Evolutionary conservation across 352 stramenopile species (phyloP), one percentile per base, ranked within the genome.

Genomic region (Phytophthora quininea): DNA sequence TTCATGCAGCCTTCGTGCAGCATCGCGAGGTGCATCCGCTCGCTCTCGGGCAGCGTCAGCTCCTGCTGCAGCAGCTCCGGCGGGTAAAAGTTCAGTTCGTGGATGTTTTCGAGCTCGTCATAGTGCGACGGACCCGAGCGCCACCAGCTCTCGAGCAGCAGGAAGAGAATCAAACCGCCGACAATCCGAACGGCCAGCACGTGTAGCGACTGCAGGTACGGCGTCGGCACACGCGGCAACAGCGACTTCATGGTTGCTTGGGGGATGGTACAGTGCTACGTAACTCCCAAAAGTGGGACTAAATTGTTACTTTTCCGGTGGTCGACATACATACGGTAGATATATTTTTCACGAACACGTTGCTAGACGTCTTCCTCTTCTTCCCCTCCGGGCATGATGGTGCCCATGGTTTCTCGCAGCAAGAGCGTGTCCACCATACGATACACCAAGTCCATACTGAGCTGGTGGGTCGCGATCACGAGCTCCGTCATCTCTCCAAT

Each of bases 401-500:
- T 54, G 9, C 69, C 64, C 69, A 76, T 76, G 7, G 64, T 57
- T 67, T 76, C 69, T 64, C 49, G 69, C 54, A 77, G 43, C 37
- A 88, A 43, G 24, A 85, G 60, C 14, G 64, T 77, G 43, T 85
- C 69, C 33, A 82, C 73, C 6, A 76, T 79, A 40, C 82, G 71
- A 4, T 71, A 54, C 60, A 90, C 69, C 29, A 87, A 74, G 6
- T 64, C 64, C 11, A 86, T 59, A 12, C 69, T 78, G 4, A 69
- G 63, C 1, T 72, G 68, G 50, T 86, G 87, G 2, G 75, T 77
- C 24, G 57, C 66, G 2, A 90, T 74, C 29, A 90, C 67, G 0
- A 84, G 58, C 46, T 88, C 77, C 2, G 77, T 84, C 33, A 90
- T 73, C 58, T 80, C 79, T 27, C 79, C 79, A 46, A 86, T 74